Percentiles rank a stretch among this genome's conserved stretches.
phyloP scores from a whole-genome alignment of 2,329 filamentous ascomycete genomes.

The Ambrosiella cleistominuta region DNA sequence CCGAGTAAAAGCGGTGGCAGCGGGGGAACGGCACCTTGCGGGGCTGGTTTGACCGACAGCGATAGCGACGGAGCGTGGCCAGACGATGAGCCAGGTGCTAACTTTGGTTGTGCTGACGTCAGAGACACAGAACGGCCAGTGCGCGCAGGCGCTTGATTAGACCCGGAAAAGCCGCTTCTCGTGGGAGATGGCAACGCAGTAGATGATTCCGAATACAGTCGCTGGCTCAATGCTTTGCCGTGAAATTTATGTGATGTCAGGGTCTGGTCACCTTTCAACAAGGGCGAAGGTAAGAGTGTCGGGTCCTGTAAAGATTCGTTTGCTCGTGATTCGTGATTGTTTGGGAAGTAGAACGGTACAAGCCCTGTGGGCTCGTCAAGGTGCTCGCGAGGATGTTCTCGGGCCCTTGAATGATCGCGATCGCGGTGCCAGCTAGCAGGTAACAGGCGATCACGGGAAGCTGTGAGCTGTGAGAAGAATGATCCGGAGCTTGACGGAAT shows the following conservation, averaged over 20 bases:
- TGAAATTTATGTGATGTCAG: neutral
- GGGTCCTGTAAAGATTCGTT: neutral
- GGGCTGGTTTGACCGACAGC: neutral
- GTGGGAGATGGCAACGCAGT: neutral
- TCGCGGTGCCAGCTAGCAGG: conserved; percentile 5
- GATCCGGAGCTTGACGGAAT: neutral
- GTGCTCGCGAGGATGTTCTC: neutral
- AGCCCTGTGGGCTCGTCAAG: neutral
- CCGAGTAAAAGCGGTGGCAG: neutral
- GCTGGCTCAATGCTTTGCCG: neutral
- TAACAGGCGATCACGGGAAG: conserved; percentile 6
- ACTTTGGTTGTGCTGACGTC: conserved; percentile 4
- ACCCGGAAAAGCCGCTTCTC: neutral
- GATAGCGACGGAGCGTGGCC: neutral
- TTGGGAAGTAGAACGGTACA: neutral
- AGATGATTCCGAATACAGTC: neutral
- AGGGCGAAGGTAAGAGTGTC: neutral
- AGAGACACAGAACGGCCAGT: conserved; percentile 10
- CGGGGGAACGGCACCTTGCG: neutral
- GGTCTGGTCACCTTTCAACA: neutral
- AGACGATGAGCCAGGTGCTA: neutral
- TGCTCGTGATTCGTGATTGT: neutral
- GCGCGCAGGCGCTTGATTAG: neutral
- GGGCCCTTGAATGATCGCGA: neutral
- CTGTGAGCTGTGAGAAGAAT: conserved; percentile 4